Base-by-base conservation (phyloP, 1,284 basidiomycete species). In the Puccinia novopanici region DNA sequence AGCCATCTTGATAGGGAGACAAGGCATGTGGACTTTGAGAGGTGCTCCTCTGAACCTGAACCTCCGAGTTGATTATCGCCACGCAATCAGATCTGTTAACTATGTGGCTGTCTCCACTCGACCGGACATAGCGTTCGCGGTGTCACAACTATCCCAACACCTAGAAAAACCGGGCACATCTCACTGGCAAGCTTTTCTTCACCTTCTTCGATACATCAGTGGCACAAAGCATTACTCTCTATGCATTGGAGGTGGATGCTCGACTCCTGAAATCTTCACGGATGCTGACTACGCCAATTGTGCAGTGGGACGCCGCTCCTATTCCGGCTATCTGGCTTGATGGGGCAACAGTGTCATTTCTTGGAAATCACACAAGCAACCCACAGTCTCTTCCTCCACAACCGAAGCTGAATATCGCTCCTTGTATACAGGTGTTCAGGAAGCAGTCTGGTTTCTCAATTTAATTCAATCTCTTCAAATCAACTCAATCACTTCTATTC, bases 391-490 rank as follows among this genome's bases (percentile, higher is more conserved):
- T 0, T 27, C 45, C 13, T 75, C 73, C 0, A 61, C 73, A 5
- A 75, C 73, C 0, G 75, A 77, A 27, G 73, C 73, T 45, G 55
- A 75, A 22, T 75, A 57, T 27, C 17, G 34, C 15, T 8, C 73
- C 2, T 19, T 75, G 0, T 59, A 45, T 9, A 37, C 22, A 1
- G 73, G 54, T 12, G 40, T 24, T 6, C 73, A 75, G 17, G 73
- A 75, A 34, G 54, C 59, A 0, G 19, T 75, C 27, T 75, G 73
- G 73, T 17, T 75, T 19, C 17, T 15, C 3, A 30, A 12, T 34
- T 19, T 75, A 2, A n/a, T 75, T n/a, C 0, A 50, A 0, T 68
- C 65, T 0, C 27, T 67, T 1, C 9, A 27, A 1, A 48, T 9
- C 6, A 24, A 10, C 5, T 13, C 12, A 13, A 13, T 13, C 6